Percentiles rank a stretch among this genome's conserved stretches.
These are phyloP conservation scores for Aspergillus piperis DNA, from an alignment of 2,329 filamentous ascomycete genomes.

Conservation along the genomic window DNA sequence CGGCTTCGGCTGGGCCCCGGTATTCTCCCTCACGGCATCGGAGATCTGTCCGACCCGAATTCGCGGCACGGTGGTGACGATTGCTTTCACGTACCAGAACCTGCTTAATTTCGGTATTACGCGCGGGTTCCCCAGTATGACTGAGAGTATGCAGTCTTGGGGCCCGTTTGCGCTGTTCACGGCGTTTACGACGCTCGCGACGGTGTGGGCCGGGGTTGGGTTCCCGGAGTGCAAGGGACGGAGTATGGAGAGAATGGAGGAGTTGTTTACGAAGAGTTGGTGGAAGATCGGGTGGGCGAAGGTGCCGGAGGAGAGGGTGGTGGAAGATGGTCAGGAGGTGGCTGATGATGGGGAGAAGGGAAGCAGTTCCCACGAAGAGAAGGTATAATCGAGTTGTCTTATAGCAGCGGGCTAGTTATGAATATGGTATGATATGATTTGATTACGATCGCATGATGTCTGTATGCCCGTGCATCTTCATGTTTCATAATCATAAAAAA, in stretches of 20 bases:
- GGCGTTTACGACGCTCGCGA: conserved; percentile 16
- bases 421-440: too few species aligned
- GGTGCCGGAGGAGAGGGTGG: neutral
- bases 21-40: conserved; percentile 22
- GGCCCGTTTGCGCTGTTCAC: conserved; percentile 24
- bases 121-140: conserved; percentile 23
- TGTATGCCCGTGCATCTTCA: too few species aligned
- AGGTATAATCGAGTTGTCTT: neutral
- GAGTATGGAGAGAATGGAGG: conserved; percentile 18
- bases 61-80: conserved; percentile 20
- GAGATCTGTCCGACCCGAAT: conserved; percentile 25
- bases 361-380: neutral
- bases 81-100: conserved; percentile 27
- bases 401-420: too few species aligned
- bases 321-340: neutral
- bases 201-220: conserved; percentile 20
- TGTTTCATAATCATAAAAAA: neutral
- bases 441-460: too few species aligned
- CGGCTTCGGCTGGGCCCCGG: conserved; percentile 24
- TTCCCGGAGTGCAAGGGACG: conserved; percentile 24
- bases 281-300: neutral
- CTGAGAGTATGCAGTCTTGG: conserved; percentile 18
- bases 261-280: neutral
- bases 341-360: neutral
- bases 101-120: conserved; percentile 26